Evolutionary conservation across 1,284 basidiomycete species (phyloP).

Genomic region (Mycena citricolor): DNA sequence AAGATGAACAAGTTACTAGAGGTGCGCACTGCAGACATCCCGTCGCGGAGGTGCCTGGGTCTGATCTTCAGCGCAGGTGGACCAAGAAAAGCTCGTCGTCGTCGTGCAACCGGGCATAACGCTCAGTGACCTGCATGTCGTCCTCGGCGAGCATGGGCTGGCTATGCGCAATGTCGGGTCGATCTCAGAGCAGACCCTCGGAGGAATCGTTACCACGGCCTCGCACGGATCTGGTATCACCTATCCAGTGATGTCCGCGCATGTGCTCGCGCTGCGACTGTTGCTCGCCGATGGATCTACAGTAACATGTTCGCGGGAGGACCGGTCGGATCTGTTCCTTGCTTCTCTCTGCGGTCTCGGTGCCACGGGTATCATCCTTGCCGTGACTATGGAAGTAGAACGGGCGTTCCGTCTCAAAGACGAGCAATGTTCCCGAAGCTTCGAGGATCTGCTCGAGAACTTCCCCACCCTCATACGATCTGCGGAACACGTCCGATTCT

Average conservation of each 20-base stretch:
- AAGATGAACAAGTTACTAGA: slow-evolving; percentile 70
- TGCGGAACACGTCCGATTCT: slow-evolving; percentile 86
- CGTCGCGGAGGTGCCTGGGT: no score
- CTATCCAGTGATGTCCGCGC: slow-evolving; percentile 82
- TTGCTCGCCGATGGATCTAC: slow-evolving; percentile 74
- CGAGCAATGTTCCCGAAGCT: slow-evolving; percentile 63
- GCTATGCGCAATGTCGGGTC: slow-evolving; percentile 94
- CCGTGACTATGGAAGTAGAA: slow-evolving; percentile 78
- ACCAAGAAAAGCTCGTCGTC: slow-evolving; percentile 70
- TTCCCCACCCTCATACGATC: slow-evolving; percentile 59
- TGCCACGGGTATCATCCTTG: slow-evolving; percentile 85
- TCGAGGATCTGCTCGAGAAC: slow-evolving; percentile 62
- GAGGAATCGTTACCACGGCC: slow-evolving; percentile 90
- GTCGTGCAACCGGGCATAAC: slow-evolving; percentile 79
- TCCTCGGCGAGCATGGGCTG: slow-evolving; percentile 66
- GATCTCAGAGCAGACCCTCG: slow-evolving; percentile 95
- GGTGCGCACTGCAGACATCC: slow-evolving; percentile 46
- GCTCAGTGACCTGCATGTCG: slow-evolving; percentile 68
- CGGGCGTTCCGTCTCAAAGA: slow-evolving; percentile 85
- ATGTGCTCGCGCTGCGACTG: slow-evolving; percentile 75
- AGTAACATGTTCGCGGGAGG: slow-evolving; percentile 66
- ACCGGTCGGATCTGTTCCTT: slow-evolving; percentile 79
- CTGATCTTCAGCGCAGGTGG: slow-evolving; percentile 59
- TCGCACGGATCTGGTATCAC: slow-evolving; percentile 90
- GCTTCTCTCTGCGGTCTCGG: slow-evolving; percentile 94